Conservation (phyloP, 106 monocot species). For the Allium fistulosum region DNA sequence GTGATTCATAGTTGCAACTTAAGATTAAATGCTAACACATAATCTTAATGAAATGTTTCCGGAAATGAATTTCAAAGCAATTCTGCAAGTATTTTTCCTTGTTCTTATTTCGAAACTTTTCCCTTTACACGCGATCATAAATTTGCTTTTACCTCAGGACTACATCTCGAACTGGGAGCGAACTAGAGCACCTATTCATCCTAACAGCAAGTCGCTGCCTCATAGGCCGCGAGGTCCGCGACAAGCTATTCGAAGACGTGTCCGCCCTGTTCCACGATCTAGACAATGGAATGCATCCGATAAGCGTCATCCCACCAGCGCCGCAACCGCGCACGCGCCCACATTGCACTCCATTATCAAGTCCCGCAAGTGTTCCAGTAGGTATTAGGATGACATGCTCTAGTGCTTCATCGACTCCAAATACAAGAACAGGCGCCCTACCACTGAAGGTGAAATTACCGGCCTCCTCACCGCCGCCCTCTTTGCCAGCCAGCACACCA, state of each 20-base stretch:
- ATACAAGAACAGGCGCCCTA: conserved; percentile 86
- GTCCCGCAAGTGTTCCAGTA: conserved; percentile 53
- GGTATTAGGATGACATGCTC: conserved; percentile 73
- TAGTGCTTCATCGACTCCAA: conserved; percentile 94
- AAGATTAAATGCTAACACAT: no score
- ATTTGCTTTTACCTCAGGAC: conserved; percentile 19
- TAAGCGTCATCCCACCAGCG: conserved; percentile 82
- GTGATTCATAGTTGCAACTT: no score
- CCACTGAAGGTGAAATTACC: conserved; percentile 83
- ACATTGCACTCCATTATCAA: conserved; percentile 60
- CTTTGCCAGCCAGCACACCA: conserved; percentile 93
- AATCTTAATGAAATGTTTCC: no score
- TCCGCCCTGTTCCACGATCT: conserved; percentile 96
- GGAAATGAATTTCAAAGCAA: no score
- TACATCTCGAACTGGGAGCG: conserved; percentile 95
- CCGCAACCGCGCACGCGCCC: conserved; percentile 64
- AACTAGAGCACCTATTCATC: conserved; percentile 91
- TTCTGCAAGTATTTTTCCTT: no score
- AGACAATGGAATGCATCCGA: conserved; percentile 89
- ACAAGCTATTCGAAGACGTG: conserved; percentile 97
- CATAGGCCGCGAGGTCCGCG: conserved; percentile 74
- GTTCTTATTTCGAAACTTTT: no score
- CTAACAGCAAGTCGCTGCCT: conserved; percentile 92
- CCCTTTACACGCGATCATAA: no score
- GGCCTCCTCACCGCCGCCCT: conserved; percentile 91